Evolutionary conservation across 2,329 filamentous ascomycete species (phyloP), one percentile per base, ranked within the genome.

Genomic region (Paraconiothyrium brasiliense): DNA sequence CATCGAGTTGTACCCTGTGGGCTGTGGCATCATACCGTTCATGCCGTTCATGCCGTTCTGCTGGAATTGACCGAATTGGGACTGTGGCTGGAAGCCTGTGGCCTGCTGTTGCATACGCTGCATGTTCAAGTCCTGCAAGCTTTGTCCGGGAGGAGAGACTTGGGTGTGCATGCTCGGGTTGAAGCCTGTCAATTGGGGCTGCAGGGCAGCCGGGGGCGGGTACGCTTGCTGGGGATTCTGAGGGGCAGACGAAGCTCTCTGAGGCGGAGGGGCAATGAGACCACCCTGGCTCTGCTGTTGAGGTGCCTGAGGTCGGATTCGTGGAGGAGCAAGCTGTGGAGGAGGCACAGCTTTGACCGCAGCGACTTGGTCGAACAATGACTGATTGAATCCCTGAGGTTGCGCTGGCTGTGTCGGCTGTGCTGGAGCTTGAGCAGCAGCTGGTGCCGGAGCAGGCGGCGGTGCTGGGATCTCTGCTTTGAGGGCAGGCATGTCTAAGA

Each of bases 181-280:
- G 57, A 86, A 84, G 9, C 94, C 93, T 5, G 95, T 97, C 78
- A 94, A 87, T 75, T 97, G 94, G 56, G 93, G 89, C 75, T 94
- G 90, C 68, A 97, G 80, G n/a, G 92, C 89, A 54, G 92, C 76
- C 44, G 91, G 78, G 20, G 90, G 87, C 8, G 86, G 86, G 76
- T 96, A 95, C 4, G 84, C 85, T 77, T 89, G 88, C 73, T 76
- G 74, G 43, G 73, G 90, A 57, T 93, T 91, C 76, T 93, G 91
- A 30, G 95, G 94, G 43, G 95, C 94, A 44, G 94, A 97, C 13
- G 95, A 85, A 8, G 95, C 91, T 63, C 95, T 87, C 56, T 89
- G 87, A 11, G 93, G 93, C 20, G 92, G 93, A 8, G 93, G 93
- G 52, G 90, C 86, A 64, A 94, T 87, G 41, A 97, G 83, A 20